Evolutionary conservation across 2,329 filamentous ascomycete genomes (phyloP).

Genomic region (Claviceps sp.): DNA sequence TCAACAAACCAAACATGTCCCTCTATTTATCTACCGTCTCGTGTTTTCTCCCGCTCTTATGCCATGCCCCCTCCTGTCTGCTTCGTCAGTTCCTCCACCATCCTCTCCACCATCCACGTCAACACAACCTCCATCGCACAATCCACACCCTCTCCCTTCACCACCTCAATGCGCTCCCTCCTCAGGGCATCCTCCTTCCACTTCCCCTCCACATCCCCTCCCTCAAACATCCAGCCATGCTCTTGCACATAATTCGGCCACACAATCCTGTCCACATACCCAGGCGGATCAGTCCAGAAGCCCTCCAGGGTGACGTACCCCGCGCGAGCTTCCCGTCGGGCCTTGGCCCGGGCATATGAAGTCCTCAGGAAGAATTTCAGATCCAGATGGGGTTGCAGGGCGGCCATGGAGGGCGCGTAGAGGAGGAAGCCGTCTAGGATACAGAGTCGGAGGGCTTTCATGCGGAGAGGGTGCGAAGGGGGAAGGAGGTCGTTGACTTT

Average conservation of each 20-base stretch:
- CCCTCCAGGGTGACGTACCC: conserved; percentile 76
- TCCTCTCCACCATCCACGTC: conserved; percentile 52
- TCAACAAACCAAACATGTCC: too few relatives aligned
- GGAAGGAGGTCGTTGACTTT: conserved; percentile 35
- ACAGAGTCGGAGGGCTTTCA: conserved; percentile 36
- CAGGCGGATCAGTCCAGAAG: conserved; percentile 90
- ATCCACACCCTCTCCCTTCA: conserved; percentile 32
- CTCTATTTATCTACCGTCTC: too few relatives aligned
- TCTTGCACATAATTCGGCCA: conserved; percentile 87
- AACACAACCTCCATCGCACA: conserved; percentile 48
- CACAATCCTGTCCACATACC: conserved; percentile 86
- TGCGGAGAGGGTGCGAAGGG: conserved; percentile 25
- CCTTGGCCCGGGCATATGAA: conserved; percentile 48
- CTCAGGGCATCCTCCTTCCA: conserved; percentile 33
- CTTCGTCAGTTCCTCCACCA: conserved; percentile 36
- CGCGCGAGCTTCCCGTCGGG: conserved; percentile 51
- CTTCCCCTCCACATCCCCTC: conserved; percentile 49
- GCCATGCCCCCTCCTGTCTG: background rate
- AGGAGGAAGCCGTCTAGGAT: conserved; percentile 84
- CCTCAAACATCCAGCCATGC: conserved; percentile 68
- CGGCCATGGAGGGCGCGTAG: conserved; percentile 45
- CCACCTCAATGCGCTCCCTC: conserved; percentile 33
- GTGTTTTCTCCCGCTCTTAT: too few relatives aligned
- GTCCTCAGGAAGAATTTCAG: conserved; percentile 68
- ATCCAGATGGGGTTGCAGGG: conserved; percentile 51